Base-by-base conservation (phyloP, 805 yeast species). In the Wickerhamomyces queroliae region DNA sequence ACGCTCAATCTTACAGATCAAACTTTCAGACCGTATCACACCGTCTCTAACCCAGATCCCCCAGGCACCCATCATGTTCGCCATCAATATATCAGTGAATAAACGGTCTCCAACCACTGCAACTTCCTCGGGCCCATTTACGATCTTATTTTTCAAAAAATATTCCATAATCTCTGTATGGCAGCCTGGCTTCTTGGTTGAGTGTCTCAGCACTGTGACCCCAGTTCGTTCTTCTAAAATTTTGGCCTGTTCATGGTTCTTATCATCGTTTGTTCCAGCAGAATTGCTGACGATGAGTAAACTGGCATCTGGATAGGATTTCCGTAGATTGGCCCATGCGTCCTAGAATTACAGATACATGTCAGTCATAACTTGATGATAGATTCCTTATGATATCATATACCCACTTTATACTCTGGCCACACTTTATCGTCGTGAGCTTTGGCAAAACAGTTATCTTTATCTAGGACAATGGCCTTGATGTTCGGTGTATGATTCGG, bases 361-460 rank as follows among this genome's bases (percentile, higher is more conserved):
- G 19, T 16, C 10, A 10, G 38, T 36, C 21, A 19, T 24, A 21
- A 6, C 13, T 34, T 33, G 36, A 26, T 24, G 24, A 4, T 13
- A 20, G 25, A 18, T 15, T 8, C 5, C 12, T 35, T 9, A 7
- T 15, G 13, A 10, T 13, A 7, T n/a, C 33, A 18, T n/a, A 13
- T 28, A 61, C 65, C 53, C 50, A 60, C 64, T 12, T 50, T 48
- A 46, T 89, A 90, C 2, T 65, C 84, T 0, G 85, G 88, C 85
- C 87, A 89, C 1, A 91, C 84, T 42, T 76, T 73, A 43, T 81
- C 83, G 43, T 79, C 84, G 40, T 86, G 84, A 26, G 90, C 90
- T 42, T 75, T 72, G 5, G 99, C 95, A 58, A 93, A 85, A 55
- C 98, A 91, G 59, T 93, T 93, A 62, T 93, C 99, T 58, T 93